These are phyloP conservation scores for Blastobotrys persicus DNA, from an alignment of 1,139 yeast species.

Conservation along the genomic window DNA sequence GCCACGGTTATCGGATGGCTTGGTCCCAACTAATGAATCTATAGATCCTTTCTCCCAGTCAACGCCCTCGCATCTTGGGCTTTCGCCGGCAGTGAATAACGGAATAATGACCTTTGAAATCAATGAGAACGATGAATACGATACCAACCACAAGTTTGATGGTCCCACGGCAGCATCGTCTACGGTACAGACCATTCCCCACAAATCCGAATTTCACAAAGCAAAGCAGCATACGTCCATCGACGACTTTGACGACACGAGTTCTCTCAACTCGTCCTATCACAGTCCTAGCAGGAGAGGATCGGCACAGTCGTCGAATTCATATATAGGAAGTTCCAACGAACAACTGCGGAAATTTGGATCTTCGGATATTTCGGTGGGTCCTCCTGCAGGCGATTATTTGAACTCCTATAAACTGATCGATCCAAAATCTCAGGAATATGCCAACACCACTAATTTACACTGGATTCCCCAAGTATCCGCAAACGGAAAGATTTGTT, in stretches of 20 bases:
- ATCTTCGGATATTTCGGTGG: background rate
- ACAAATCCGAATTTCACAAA: background rate
- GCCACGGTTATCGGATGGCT: background rate
- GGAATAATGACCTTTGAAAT: constrained; percentile 16
- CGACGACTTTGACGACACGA: constrained; percentile 1
- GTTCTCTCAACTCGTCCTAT: background rate
- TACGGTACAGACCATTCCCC: background rate
- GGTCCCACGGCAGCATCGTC: background rate
- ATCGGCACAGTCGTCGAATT: background rate
- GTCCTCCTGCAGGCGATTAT: constrained; percentile 10
- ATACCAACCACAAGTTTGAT: constrained; percentile 4
- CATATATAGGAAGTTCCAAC: background rate
- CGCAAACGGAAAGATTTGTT: constrained; percentile 30
- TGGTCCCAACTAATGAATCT: constrained; percentile 11
- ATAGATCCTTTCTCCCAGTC: constrained; percentile 15
- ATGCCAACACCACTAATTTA: constrained; percentile 22
- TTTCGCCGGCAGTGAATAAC: constrained; percentile 18
- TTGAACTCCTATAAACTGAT: constrained; percentile 22
- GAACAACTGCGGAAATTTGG: background rate
- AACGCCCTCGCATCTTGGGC: constrained; percentile 9
- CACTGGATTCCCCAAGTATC: constrained; percentile 35
- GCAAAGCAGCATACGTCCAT: background rate
- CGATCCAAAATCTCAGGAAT: constrained; percentile 20
- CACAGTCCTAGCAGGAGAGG: background rate
- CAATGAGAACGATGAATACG: constrained; percentile 12